Evolutionary conservation across 2,329 filamentous ascomycete species (phyloP), one percentile per base, ranked within the genome.

Genomic region (Rhytidhysteron rufulum): DNA sequence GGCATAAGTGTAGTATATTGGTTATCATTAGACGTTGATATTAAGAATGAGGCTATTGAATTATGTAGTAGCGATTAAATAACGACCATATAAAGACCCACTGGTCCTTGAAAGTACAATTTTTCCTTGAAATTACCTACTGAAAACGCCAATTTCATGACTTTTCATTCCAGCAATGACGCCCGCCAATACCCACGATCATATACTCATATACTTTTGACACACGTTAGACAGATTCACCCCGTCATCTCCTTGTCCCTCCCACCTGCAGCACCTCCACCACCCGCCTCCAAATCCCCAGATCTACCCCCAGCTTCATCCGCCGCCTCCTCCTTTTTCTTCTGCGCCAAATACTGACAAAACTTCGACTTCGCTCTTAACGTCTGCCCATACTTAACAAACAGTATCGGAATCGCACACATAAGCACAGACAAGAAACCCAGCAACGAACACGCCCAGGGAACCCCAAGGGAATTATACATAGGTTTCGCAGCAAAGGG

Each of bases 401-500:
- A 81, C 2, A 73, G 55, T 52, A 83, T 80, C 0, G 79, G 79
- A 30, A 82, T 77, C 5, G 78, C 49, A 19, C 73, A 74, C 47
- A 81, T 65, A 4, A 55, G 62, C 17, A 75, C 39, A 43, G 68
- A 72, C 41, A 77, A 53, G 31, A 76, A 74, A 0, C 70, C 75
- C 5, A 78, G 48, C 37, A 78, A 39, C 40, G 66, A 72, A 36
- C 71, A 75, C 4, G 73, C 74, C 85, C 86, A 89, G 45, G 83
- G 79, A 43, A 83, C 78, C 13, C 85, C 86, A 18, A 90, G 71
- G 19, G 68, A 73, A 7, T 77, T 60, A 57, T 88, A 91, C 82
- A 90, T 68, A 0, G 71, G 69, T 34, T 54, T 57, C 20, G 70
- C 66, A 0, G 69, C 70, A 48, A 74, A 74, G 7, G 71, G 71